phyloP scores from a whole-genome alignment of 768 basidiomycete genomes.

The Leccinum disarticulatum region DNA sequence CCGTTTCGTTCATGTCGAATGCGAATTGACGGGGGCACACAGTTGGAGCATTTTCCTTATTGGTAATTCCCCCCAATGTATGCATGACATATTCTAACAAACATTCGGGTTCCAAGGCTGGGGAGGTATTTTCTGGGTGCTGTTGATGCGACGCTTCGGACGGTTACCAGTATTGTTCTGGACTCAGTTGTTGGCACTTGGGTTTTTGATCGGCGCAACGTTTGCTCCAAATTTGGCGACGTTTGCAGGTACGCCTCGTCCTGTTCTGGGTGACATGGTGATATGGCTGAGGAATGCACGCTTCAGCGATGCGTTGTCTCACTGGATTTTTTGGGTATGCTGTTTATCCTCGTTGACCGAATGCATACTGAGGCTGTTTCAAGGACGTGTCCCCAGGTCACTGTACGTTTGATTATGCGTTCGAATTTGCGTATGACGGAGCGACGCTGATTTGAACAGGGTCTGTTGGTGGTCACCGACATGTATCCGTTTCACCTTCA shows the following conservation, averaged over 20 bases:
- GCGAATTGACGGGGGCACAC: conserved; percentile 2
- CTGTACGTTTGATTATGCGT: conserved; percentile 25
- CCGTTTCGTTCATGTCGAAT: not conserved
- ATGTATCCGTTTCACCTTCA: conserved; percentile 56
- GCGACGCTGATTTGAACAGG: conserved; percentile 24
- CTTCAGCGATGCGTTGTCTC: conserved; percentile 33
- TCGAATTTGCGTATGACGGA: not conserved
- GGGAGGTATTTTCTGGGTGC: conserved; percentile 32
- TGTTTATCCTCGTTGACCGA: not conserved
- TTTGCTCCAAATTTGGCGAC: conserved; percentile 48
- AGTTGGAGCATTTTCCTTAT: conserved; percentile 51
- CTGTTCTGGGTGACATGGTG: not conserved
- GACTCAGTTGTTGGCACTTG: conserved; percentile 41
- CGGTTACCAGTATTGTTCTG: conserved; percentile 33
- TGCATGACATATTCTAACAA: conserved; percentile 10
- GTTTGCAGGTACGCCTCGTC: conserved; percentile 41
- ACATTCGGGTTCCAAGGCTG: conserved; percentile 19
- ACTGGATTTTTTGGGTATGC: conserved; percentile 33
- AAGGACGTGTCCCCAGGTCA: conserved; percentile 53
- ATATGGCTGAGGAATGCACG: not conserved
- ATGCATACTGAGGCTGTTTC: not conserved
- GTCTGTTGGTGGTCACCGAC: conserved; percentile 47
- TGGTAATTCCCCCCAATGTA: conserved; percentile 25
- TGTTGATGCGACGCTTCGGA: conserved; percentile 31
- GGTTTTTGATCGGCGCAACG: conserved; percentile 50